Conservation (phyloP, 208 protist genomes). For the Wallacemonas collosoma region DNA sequence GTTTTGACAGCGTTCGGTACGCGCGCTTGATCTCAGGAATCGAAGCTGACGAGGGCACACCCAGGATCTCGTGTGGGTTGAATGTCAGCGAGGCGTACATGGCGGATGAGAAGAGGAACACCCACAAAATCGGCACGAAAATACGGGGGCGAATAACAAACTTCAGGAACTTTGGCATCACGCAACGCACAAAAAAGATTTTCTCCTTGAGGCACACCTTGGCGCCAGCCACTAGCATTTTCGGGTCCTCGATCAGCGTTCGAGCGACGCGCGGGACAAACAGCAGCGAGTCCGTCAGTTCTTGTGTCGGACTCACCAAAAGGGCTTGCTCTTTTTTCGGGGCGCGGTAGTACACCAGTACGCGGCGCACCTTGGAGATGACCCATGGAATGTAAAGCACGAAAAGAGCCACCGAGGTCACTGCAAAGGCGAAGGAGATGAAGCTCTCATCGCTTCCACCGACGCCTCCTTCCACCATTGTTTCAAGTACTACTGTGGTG, state of each 20-base stretch:
- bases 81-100: constrained; percentile 91
- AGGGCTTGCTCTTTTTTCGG: constrained; percentile 48
- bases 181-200: constrained; percentile 78
- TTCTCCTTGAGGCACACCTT: constrained; percentile 75
- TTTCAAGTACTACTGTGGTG: no score
- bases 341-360: constrained; percentile 62
- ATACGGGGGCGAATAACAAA: constrained; percentile 86
- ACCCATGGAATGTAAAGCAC: constrained; percentile 90
- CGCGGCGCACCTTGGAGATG: constrained; percentile 51
- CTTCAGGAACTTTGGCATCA: constrained; percentile 85
- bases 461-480: constrained; percentile 59
- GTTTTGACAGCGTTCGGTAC: constrained; percentile 78
- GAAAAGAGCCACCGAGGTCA: constrained; percentile 82
- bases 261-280: constrained; percentile 64
- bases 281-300: constrained; percentile 62
- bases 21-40: constrained; percentile 86
- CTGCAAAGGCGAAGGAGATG: constrained; percentile 87
- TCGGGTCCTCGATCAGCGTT: constrained; percentile 44
- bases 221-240: constrained; percentile 55
- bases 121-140: constrained; percentile 77
- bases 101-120: constrained; percentile 83
- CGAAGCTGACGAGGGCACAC: constrained; percentile 51
- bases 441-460: constrained; percentile 88
- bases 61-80: constrained; percentile 85
- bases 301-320: constrained; percentile 56